Evolutionary conservation across 805 yeast species (phyloP), one percentile per base, ranked within the genome.

Genomic region (Kluyveromyces aestuarii): DNA sequence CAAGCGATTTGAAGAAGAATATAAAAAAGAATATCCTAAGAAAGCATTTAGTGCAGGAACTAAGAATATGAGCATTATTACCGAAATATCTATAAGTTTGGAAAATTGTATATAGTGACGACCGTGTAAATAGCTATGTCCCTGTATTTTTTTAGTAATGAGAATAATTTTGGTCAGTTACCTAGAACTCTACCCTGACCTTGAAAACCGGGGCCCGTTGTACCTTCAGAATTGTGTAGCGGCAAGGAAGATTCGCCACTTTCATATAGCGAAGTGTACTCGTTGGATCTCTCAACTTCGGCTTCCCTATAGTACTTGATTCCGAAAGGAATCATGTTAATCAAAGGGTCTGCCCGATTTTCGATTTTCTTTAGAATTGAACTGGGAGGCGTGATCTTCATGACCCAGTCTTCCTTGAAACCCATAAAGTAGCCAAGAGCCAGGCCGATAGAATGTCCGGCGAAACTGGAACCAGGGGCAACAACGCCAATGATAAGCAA

Each of bases 371-470:
- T 75, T 9, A 87, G 75, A 2, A 79, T 60, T 54, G 77, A 72
- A 41, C 83, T 75, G 8, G 89, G 87, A 13, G 93, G 95, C 41
- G 73, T 72, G 50, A 87, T 65, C 44, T 73, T 67, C 36, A 72
- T 72, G 48, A 87, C 69, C 54, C 76, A 73, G 13, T 82, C 87
- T 45, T 60, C 63, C 45, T 55, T 55, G 53, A 67, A 66, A 3
- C 75, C 81, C 57, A 83, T 70, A 7, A 77, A 72, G 62, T 75
- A 84, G 9, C 96, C 96, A 11, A 82, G 72, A 3, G 74, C 51
- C 40, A 85, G 67, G 5, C 86, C 91, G 38, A 84, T 74, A 48
- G 79, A 68, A 62, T 87, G 95, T 33, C 95, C 93, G 55, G 83
- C 69, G 55, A 86, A 80, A 49, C 88, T 80, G 4, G 87, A 76